A percentile compares a stretch with the other conserved stretches of the same genome.
phyloP scores from a whole-genome alignment of 2,329 filamentous ascomycete species.

The Beauveria bassiana region DNA sequence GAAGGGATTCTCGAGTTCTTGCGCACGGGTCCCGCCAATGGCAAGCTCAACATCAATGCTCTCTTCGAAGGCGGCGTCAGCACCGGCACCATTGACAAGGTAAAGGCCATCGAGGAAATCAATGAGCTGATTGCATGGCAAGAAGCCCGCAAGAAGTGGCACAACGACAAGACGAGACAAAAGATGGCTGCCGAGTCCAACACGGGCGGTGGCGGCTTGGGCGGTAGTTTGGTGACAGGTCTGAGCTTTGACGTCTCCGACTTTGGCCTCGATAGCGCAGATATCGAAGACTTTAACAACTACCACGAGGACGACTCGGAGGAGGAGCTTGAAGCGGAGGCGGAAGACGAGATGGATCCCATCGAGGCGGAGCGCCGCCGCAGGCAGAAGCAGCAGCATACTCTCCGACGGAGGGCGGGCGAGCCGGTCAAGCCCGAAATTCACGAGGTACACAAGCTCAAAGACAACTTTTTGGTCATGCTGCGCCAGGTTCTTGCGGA shows the following conservation, averaged over 20 bases:
- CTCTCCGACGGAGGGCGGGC: slow-evolving; percentile 70
- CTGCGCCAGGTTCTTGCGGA: slow-evolving; percentile 72
- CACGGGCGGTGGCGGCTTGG: slow-evolving; percentile 29
- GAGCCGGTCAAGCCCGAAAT: slow-evolving; percentile 77
- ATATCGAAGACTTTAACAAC: slow-evolving; percentile 70
- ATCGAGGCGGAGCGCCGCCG: slow-evolving; percentile 79
- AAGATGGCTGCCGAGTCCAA: slow-evolving; percentile 83
- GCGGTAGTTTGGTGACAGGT: slow-evolving; percentile 42
- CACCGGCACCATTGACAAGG: slow-evolving; percentile 59
- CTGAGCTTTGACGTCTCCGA: slow-evolving; percentile 68
- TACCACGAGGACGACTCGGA: slow-evolving; percentile 59
- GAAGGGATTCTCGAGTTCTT: slow-evolving; percentile 93
- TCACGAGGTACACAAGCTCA: slow-evolving; percentile 71
- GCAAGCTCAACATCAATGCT: slow-evolving; percentile 89
- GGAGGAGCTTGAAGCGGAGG: slow-evolving; percentile 60
- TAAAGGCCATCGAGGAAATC: slow-evolving; percentile 70
- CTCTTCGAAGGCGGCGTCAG: slow-evolving; percentile 75
- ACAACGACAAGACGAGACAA: slow-evolving; percentile 92
- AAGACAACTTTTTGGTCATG: slow-evolving; percentile 74
- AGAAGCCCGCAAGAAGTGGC: slow-evolving; percentile 93
- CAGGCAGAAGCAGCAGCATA: slow-evolving; percentile 69
- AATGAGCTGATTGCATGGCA: slow-evolving; percentile 87
- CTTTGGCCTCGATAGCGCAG: slow-evolving; percentile 82
- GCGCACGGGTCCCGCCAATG: slow-evolving; percentile 74
- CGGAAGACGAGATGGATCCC: slow-evolving; percentile 74